A percentile compares a stretch with the other conserved stretches of the same genome.
These are phyloP conservation scores for Trifolium pratense DNA, from an alignment of 306 rosid genomes.

Conservation along the genomic window DNA sequence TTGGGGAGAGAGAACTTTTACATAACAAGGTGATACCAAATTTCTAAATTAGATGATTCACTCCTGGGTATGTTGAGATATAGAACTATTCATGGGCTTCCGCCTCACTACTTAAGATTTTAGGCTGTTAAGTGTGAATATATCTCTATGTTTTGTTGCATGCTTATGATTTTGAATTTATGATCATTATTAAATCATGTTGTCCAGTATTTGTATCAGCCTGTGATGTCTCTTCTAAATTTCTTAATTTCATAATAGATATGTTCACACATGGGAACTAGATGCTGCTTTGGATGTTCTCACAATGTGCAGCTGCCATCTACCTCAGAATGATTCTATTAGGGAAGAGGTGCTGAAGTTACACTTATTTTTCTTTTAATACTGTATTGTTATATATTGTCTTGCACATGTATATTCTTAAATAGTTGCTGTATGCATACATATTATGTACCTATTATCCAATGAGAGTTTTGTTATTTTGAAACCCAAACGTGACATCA, in stretches of 20 bases:
- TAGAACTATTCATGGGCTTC: slow-evolving; percentile 21
- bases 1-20: background rate
- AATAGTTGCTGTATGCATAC: slow-evolving; percentile 1
- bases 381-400: slow-evolving; percentile 14
- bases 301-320: slow-evolving; percentile 98
- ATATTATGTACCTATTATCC: background rate
- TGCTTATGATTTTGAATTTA: slow-evolving; percentile 15
- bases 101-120: slow-evolving; percentile 15
- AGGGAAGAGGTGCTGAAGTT: slow-evolving; percentile 69
- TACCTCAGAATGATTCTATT: slow-evolving; percentile 62
- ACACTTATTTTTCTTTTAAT: slow-evolving; percentile 35
- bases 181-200: slow-evolving; percentile 4
- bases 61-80: slow-evolving; percentile 13
- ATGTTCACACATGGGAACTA: slow-evolving; percentile 86
- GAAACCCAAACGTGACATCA: too few relatives aligned
- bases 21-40: background rate
- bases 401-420: slow-evolving; percentile 18
- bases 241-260: slow-evolving; percentile 56
- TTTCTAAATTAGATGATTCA: slow-evolving; percentile 7
- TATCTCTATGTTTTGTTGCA: slow-evolving; percentile 25
- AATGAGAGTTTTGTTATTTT: too few relatives aligned
- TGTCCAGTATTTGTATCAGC: slow-evolving; percentile 32
- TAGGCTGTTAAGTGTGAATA: background rate
- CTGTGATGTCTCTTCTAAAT: slow-evolving; percentile 25
- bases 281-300: slow-evolving; percentile 96